These are phyloP conservation scores for Piper betle DNA, from an alignment of 164 flowering plant genomes.

Conservation along the genomic window DNA sequence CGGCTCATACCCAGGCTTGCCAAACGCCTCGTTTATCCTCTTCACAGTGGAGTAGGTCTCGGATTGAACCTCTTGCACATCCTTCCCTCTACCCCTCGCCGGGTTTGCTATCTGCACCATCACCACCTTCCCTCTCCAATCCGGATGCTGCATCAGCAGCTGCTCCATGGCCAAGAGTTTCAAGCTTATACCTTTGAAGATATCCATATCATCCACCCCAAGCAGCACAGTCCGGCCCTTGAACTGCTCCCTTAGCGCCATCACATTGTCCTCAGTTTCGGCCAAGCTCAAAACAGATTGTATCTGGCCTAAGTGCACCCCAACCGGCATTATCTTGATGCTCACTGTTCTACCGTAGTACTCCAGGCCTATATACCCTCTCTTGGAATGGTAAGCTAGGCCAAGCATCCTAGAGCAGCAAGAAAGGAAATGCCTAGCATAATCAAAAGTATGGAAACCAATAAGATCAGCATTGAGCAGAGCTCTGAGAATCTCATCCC, in stretches of 20 bases:
- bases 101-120: slow-evolving; percentile 65
- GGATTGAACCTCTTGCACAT: slow-evolving; percentile 28
- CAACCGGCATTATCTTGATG: slow-evolving; percentile 73
- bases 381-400: slow-evolving; percentile 60
- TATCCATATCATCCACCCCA: slow-evolving; percentile 76
- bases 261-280: slow-evolving; percentile 45
- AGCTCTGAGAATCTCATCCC: slow-evolving; percentile 12
- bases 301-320: slow-evolving; percentile 66
- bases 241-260: slow-evolving; percentile 50
- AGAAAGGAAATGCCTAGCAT: slow-evolving; percentile 72
- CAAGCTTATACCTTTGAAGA: slow-evolving; percentile 61
- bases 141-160: slow-evolving; percentile 45
- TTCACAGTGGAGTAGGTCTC: slow-evolving; percentile 3
- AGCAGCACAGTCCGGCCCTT: slow-evolving; percentile 61
- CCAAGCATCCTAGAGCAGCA: slow-evolving; percentile 77
- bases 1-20: slow-evolving; percentile 53
- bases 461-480: slow-evolving; percentile 18
- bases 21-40: slow-evolving; percentile 42
- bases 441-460: slow-evolving; percentile 76
- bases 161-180: slow-evolving; percentile 71
- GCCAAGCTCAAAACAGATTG: slow-evolving; percentile 42
- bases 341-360: slow-evolving; percentile 62
- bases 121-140: slow-evolving; percentile 65
- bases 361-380: slow-evolving; percentile 67
- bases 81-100: slow-evolving; percentile 57